Conservation (phyloP, 805 yeast genomes). For the Alloascoidea hylecoeti region DNA sequence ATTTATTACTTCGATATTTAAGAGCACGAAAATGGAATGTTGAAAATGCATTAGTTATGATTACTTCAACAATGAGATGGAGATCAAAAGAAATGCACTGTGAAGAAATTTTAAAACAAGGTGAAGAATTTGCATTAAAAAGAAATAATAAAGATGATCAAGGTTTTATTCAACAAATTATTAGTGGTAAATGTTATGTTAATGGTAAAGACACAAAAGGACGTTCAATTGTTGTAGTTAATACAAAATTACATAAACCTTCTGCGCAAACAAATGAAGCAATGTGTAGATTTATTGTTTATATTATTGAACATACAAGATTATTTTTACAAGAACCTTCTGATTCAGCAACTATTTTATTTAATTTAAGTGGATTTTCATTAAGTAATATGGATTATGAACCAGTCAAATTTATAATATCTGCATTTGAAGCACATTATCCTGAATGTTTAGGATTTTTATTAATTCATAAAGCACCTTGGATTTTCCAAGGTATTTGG, state of each 20-base stretch:
- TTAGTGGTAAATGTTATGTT: conserved; percentile 44
- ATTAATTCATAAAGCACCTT: conserved; percentile 70
- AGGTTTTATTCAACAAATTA: conserved; percentile 27
- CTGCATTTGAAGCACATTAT: conserved; percentile 72
- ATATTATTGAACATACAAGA: conserved; percentile 57
- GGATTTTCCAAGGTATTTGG: conserved; percentile 82
- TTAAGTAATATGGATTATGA: conserved; percentile 72
- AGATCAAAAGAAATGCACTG: conserved; percentile 36
- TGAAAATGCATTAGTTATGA: conserved; percentile 46
- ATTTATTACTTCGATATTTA: conserved; percentile 46
- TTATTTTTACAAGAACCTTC: conserved; percentile 45
- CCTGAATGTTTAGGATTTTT: conserved; percentile 68
- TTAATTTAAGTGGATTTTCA: conserved; percentile 64
- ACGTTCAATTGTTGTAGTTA: conserved; percentile 55
- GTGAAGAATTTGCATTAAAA: conserved; percentile 39
- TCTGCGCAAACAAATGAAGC: conserved; percentile 43
- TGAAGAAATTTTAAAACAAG: conserved; percentile 36
- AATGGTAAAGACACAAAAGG: conserved; percentile 38
- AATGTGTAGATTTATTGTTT: conserved; percentile 46
- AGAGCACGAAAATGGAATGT: conserved; percentile 69
- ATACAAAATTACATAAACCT: conserved; percentile 52
- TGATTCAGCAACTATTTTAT: conserved; percentile 54
- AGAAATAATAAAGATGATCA: conserved; percentile 19
- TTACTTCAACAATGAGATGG: conserved; percentile 52
- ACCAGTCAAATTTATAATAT: conserved; percentile 64